Conservation (phyloP, 108 stramenopile species). For the Mediolabrus comicus region DNA sequence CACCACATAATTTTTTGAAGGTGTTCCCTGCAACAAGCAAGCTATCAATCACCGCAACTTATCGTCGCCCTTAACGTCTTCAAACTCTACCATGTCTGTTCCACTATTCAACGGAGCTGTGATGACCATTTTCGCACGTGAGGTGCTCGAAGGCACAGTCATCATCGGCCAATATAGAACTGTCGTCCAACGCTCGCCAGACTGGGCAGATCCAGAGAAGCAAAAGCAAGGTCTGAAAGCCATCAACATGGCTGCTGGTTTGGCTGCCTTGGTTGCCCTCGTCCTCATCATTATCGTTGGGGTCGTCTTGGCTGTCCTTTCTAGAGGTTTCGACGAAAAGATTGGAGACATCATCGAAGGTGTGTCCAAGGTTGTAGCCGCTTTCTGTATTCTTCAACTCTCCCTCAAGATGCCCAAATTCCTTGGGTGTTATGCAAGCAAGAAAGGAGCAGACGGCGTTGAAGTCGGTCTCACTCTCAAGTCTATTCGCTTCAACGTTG, state of each 20-base stretch:
- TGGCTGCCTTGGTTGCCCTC: slow-evolving; percentile 59
- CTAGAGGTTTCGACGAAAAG: slow-evolving; percentile 47
- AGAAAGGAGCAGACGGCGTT: slow-evolving; percentile 32
- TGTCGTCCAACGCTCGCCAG: slow-evolving; percentile 50
- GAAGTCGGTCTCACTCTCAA: slow-evolving; percentile 51
- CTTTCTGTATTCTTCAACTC: slow-evolving; percentile 66
- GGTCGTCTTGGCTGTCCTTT: slow-evolving; percentile 65
- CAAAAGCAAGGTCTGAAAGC: slow-evolving; percentile 56
- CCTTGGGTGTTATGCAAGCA: slow-evolving; percentile 67
- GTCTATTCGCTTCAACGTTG: slow-evolving; percentile 82
- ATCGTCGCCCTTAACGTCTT: no score
- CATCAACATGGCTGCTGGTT: slow-evolving; percentile 58
- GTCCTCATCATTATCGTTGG: slow-evolving; percentile 52
- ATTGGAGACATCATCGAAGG: slow-evolving; percentile 73
- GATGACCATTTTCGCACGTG: slow-evolving; percentile 79
- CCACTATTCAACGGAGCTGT: slow-evolving; percentile 36
- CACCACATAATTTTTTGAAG: no score
- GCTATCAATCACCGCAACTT: no score
- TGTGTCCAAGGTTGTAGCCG: slow-evolving; percentile 73
- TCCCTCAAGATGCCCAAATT: slow-evolving; percentile 81
- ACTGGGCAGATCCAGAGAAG: slow-evolving; percentile 45
- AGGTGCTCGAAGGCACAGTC: slow-evolving; percentile 71
- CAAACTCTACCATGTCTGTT: background rate
- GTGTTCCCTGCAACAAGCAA: no score
- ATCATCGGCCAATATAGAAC: slow-evolving; percentile 81